Conservation (phyloP, 2,329 filamentous ascomycete species). For the Alternaria longipes region DNA sequence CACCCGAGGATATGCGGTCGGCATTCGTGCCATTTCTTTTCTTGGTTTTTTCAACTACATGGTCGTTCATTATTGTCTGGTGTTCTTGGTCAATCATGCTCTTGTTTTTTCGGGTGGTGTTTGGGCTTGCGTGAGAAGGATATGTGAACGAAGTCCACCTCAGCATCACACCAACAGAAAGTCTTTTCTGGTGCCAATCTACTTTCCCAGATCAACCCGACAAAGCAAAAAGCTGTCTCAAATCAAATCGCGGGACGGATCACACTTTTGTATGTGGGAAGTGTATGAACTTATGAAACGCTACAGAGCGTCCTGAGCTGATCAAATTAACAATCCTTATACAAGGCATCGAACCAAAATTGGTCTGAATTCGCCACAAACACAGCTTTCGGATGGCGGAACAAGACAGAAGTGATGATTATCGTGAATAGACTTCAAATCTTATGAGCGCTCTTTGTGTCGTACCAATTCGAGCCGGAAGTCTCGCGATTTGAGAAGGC, state of each 20-base stretch:
- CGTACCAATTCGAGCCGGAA: too few relatives aligned
- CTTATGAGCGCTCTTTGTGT: too few relatives aligned
- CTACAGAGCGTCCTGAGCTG: neutral
- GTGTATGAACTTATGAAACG: neutral
- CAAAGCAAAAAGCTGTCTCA: neutral
- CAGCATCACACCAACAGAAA: neutral
- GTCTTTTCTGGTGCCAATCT: neutral
- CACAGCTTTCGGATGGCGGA: too few relatives aligned
- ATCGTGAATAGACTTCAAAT: too few relatives aligned
- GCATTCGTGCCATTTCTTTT: conserved; percentile 1
- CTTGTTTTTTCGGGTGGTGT: conserved; percentile 5
- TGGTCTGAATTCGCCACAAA: too few relatives aligned
- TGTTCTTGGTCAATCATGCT: conserved; percentile 8
- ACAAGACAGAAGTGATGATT: too few relatives aligned
- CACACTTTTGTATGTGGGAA: too few relatives aligned
- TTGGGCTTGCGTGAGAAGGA: conserved; percentile 8
- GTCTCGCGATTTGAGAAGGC: too few relatives aligned
- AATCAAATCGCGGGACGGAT: too few relatives aligned
- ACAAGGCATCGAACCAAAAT: too few relatives aligned
- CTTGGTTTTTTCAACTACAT: conserved; percentile 6
- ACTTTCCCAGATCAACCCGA: neutral
- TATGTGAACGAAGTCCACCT: conserved; percentile 7
- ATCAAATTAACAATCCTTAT: too few relatives aligned
- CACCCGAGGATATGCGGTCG: conserved; percentile 1
- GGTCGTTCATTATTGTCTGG: conserved; percentile 8